These are phyloP conservation scores for Naganishia antarctica DNA, from an alignment of 768 basidiomycete species.

Conservation along the genomic window DNA sequence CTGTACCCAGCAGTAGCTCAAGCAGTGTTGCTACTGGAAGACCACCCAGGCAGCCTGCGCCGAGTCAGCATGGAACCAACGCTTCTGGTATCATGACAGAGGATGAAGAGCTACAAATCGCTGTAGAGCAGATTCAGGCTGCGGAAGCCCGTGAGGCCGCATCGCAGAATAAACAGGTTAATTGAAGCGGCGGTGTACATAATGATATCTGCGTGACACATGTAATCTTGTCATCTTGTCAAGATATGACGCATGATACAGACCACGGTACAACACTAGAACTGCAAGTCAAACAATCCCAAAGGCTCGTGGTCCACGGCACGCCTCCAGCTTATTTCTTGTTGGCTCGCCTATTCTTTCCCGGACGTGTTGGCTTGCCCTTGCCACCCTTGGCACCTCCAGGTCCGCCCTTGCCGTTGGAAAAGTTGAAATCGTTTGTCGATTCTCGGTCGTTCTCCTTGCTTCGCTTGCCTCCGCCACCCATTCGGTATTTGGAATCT, in stretches of 20 bases:
- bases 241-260: too few relatives aligned
- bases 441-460: constrained; percentile 80
- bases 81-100: constrained; percentile 14
- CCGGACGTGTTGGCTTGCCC: constrained; percentile 37
- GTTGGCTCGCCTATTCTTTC: constrained; percentile 35
- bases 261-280: constrained; percentile 2
- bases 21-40: too few relatives aligned
- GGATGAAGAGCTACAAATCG: constrained; percentile 10
- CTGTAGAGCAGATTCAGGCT: constrained; percentile 13
- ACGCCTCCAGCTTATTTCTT: constrained; percentile 16
- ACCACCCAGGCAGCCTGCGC: too few relatives aligned
- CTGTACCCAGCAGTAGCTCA: too few relatives aligned
- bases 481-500: constrained; percentile 75
- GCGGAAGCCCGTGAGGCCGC: constrained; percentile 13
- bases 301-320: background rate
- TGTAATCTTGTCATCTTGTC: too few relatives aligned
- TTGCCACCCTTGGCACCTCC: constrained; percentile 46
- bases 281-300: background rate
- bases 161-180: background rate
- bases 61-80: background rate
- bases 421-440: constrained; percentile 65
- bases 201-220: too few relatives aligned
- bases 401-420: constrained; percentile 35
- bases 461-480: constrained; percentile 56
- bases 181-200: background rate